Base-by-base conservation (phyloP, 1,284 basidiomycete genomes). In the Naganishia liquefaciens region DNA sequence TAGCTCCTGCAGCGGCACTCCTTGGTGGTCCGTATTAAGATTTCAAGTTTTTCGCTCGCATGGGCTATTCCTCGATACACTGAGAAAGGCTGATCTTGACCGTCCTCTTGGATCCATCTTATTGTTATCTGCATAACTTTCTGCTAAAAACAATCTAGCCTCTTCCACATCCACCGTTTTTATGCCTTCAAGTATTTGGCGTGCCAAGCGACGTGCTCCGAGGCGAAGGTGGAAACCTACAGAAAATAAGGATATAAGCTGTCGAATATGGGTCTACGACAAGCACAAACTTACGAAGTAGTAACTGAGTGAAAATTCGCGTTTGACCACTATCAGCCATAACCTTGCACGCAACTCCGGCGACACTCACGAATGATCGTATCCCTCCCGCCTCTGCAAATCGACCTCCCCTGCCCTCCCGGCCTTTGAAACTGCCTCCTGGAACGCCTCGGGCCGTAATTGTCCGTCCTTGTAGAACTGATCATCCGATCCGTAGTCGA, bases 401-500 rank as follows among this genome's bases (percentile, higher is more conserved):
- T 85, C 81, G 10, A 97, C 89, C 74, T 90, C 85, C 70, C 89
- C 85, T 1, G 89, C 89, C 9, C 86, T 84, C 62, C 86, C 83
- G 63, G 88, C 82, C 27, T 57, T 30, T 30, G 44, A 25, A 2
- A 90, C 88, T 0, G 88, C 90, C 70, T 86, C 85, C 64, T 89
- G 77, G 75, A 99, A 91, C 73, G 89, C 87, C 75, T 97, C 91
- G 0, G 95, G 95, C 51, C 92, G 84, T 11, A 99, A 84, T 77
- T 97, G 93, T 17, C 86, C 86, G 70, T 88, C 82, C 73, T 91
- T 86, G 77, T 91, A 89, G 76, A 94, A 97, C 70, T 89, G 84
- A 79, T 98, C 95, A 3, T 79, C 87, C 7, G 88, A 88, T 19
- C 94, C 91, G 75, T 90, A 91, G 80, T 95, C 92, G 47, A 95